A percentile compares a stretch with the other conserved stretches of the same genome.
Conservation (phyloP, 805 yeast species). For the Grigorovia yakushimaensis region DNA sequence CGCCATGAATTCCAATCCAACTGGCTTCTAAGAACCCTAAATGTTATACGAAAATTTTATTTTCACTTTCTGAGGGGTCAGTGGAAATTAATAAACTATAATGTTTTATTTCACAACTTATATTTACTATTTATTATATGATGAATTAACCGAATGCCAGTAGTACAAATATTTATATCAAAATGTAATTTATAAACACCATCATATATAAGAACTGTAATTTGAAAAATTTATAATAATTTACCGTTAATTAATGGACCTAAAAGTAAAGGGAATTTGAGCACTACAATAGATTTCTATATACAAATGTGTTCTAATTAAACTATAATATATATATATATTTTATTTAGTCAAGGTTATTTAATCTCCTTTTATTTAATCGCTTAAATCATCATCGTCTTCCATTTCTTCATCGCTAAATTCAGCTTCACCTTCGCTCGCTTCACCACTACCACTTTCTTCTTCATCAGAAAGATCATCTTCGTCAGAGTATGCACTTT, state of each 20-base stretch:
- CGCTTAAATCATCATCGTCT: constrained; percentile 30
- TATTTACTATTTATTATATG: too few species aligned
- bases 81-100: neutral
- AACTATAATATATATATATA: neutral
- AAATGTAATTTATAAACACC: neutral
- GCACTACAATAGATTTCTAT: neutral
- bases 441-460: constrained; percentile 25
- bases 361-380: neutral
- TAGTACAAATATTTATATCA: neutral
- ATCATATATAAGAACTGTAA: neutral
- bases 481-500: constrained; percentile 32
- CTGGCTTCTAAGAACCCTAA: constrained; percentile 49
- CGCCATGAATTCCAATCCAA: constrained; percentile 57
- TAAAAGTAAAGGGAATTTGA: neutral
- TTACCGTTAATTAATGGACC: neutral
- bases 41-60: neutral
- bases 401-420: constrained; percentile 29
- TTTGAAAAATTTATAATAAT: neutral
- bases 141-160: too few species aligned
- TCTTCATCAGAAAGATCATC: constrained; percentile 31
- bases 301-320: neutral
- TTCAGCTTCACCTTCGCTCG: constrained; percentile 21
- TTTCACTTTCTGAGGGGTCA: constrained; percentile 4
- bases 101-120: neutral
- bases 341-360: too few species aligned